A percentile compares a stretch with the other conserved stretches of the same genome.
phyloP scores from a whole-genome alignment of 306 rosid species.

The Clitoria ternatea region DNA sequence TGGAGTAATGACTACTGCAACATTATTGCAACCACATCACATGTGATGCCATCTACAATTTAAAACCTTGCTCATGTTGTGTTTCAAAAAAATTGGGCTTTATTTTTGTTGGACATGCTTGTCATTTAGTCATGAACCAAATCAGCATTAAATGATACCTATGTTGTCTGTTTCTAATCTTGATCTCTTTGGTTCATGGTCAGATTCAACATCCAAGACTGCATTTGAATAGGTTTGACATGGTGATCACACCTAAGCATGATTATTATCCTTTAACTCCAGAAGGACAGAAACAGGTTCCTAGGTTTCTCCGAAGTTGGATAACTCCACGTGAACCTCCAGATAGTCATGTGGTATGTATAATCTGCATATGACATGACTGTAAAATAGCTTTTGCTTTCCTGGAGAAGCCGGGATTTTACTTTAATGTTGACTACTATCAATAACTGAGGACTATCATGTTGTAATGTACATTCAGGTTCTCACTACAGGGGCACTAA shows the following conservation, averaged over 20 bases:
- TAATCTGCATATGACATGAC: conserved; percentile 8
- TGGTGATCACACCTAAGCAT: conserved; percentile 86
- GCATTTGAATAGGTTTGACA: conserved; percentile 74
- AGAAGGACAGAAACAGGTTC: conserved; percentile 71
- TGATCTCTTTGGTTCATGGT: conserved; percentile 10
- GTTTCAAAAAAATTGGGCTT: background rate
- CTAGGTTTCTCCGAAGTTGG: conserved; percentile 73
- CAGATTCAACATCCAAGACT: conserved; percentile 74
- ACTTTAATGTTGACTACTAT: conserved; percentile 12
- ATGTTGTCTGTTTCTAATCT: conserved; percentile 6
- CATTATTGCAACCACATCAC: background rate
- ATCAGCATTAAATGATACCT: background rate
- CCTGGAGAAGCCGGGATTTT: conserved; percentile 7
- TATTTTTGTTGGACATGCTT: background rate
- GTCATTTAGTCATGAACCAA: conserved; percentile 2
- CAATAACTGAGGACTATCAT: conserved; percentile 1
- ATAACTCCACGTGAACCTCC: conserved; percentile 89
- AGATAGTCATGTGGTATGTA: conserved; percentile 77
- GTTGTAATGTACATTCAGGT: conserved; percentile 48
- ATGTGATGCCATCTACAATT: background rate
- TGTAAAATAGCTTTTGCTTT: background rate
- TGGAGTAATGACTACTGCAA: background rate
- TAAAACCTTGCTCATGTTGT: background rate
- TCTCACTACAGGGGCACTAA: conserved; percentile 80
- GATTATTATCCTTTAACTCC: conserved; percentile 91